Conservation (phyloP, 2,329 filamentous ascomycete species). For the Botrytis medusae region DNA sequence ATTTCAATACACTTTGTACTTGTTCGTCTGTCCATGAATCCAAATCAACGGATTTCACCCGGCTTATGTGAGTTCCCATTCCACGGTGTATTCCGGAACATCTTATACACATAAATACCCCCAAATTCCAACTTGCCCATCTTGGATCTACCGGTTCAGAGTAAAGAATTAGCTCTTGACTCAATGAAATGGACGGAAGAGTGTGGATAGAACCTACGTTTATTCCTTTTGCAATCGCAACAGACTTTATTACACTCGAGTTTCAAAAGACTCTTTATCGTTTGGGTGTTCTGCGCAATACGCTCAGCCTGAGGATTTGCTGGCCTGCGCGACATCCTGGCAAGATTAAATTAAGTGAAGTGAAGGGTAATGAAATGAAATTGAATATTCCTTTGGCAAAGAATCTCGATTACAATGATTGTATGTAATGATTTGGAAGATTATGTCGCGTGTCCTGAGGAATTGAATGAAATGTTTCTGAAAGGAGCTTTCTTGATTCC, state of each 20-base stretch:
- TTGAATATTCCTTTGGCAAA: not conserved
- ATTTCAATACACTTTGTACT: constrained; percentile 86
- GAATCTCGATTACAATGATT: not conserved
- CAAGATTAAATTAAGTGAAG: not conserved
- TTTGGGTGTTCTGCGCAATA: constrained; percentile 88
- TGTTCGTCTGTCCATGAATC: constrained; percentile 99
- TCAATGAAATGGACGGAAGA: not conserved
- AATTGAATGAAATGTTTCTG: not conserved
- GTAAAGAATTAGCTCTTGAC: not conserved
- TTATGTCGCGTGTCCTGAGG: constrained; percentile 8
- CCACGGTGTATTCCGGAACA: constrained; percentile 98
- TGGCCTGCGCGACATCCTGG: constrained; percentile 77
- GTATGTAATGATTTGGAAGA: constrained; percentile 11
- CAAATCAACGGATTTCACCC: constrained; percentile 96
- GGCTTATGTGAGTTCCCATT: constrained; percentile 98
- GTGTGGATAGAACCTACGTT: constrained; percentile 62
- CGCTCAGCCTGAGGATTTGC: constrained; percentile 79
- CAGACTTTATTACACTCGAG: constrained; percentile 94
- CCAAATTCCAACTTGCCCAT: constrained; percentile 99
- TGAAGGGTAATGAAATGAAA: not conserved
- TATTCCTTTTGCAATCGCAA: constrained; percentile 98
- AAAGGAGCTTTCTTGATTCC: constrained; percentile 7
- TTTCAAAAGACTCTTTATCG: constrained; percentile 93
- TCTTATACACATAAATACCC: constrained; percentile 95
- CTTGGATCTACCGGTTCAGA: constrained; percentile 68